A percentile compares a stretch with the other conserved stretches of the same genome.
These are phyloP conservation scores for Austroboletus niveus DNA, from an alignment of 1,284 basidiomycete genomes.

Conservation along the genomic window DNA sequence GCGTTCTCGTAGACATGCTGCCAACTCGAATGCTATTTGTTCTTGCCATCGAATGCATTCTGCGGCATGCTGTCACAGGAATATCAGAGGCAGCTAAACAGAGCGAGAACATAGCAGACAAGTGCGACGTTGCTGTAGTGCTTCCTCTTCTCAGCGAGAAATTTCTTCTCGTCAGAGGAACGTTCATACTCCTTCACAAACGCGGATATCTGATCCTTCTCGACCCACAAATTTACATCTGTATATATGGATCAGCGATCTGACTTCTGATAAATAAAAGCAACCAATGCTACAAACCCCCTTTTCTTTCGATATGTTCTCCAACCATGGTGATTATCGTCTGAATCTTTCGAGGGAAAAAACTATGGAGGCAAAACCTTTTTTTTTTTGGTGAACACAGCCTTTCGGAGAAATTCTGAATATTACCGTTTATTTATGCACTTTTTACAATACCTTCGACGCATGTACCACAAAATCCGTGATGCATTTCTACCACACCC, in stretches of 20 bases:
- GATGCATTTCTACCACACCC: background rate
- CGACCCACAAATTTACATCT: background rate
- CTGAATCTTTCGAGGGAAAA: background rate
- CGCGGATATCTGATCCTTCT: background rate
- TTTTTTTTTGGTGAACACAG: background rate
- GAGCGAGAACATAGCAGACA: background rate
- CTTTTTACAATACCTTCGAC: conserved; percentile 9
- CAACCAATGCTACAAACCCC: background rate
- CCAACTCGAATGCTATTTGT: background rate
- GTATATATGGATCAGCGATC: background rate
- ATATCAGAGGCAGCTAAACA: background rate
- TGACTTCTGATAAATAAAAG: background rate
- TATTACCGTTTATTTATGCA: conserved; percentile 7
- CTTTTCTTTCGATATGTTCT: background rate
- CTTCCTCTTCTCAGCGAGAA: background rate
- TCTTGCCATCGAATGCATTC: background rate
- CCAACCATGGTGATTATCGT: background rate
- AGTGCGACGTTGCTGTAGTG: background rate
- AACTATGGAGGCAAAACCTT: background rate
- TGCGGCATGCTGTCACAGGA: background rate
- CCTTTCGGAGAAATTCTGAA: background rate
- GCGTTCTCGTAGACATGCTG: conserved; percentile 1
- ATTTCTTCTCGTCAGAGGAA: conserved; percentile 2
- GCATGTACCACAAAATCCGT: conserved; percentile 4
- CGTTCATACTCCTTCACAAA: background rate